These are phyloP conservation scores for Pythium folliculosum DNA, from an alignment of 352 stramenopile genomes.

Conservation along the genomic window DNA sequence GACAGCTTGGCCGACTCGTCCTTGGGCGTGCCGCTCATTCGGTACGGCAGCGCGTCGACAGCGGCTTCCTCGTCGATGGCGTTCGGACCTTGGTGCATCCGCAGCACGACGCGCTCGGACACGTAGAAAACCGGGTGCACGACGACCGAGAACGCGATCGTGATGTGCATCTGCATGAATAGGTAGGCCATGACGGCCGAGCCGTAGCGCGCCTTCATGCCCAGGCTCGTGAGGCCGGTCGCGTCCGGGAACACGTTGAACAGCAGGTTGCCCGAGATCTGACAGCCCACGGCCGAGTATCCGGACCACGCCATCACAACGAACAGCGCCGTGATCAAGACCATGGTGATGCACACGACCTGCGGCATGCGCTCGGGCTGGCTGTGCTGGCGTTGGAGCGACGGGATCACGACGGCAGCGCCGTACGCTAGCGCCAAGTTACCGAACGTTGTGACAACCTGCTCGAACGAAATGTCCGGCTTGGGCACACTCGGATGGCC, in stretches of 20 bases:
- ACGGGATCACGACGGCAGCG: slow-evolving; percentile 34
- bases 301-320: slow-evolving; percentile 41
- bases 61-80: slow-evolving; percentile 1
- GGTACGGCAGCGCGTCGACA: slow-evolving; percentile 14
- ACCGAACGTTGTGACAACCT: slow-evolving; percentile 33
- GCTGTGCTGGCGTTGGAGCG: slow-evolving; percentile 24
- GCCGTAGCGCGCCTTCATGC: slow-evolving; percentile 30
- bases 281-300: slow-evolving; percentile 58
- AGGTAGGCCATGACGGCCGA: slow-evolving; percentile 35
- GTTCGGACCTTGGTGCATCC: slow-evolving; percentile 22
- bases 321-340: slow-evolving; percentile 42
- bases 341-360: slow-evolving; percentile 31
- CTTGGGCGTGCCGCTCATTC: slow-evolving; percentile 15
- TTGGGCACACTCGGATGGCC: slow-evolving; percentile 23
- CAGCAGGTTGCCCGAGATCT: slow-evolving; percentile 66
- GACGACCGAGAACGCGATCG: slow-evolving; percentile 57
- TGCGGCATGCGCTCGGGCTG: slow-evolving; percentile 33
- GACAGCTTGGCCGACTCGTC: slow-evolving; percentile 20
- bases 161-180: slow-evolving; percentile 56
- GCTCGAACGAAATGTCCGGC: slow-evolving; percentile 31
- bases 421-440: slow-evolving; percentile 38
- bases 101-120: slow-evolving; percentile 30
- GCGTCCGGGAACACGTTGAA: slow-evolving; percentile 53
- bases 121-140: slow-evolving; percentile 57
- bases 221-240: slow-evolving; percentile 31